Evolutionary conservation across 768 basidiomycete species (phyloP), one percentile per base, ranked within the genome.

Genomic region (Neoboletus brunneissimus): DNA sequence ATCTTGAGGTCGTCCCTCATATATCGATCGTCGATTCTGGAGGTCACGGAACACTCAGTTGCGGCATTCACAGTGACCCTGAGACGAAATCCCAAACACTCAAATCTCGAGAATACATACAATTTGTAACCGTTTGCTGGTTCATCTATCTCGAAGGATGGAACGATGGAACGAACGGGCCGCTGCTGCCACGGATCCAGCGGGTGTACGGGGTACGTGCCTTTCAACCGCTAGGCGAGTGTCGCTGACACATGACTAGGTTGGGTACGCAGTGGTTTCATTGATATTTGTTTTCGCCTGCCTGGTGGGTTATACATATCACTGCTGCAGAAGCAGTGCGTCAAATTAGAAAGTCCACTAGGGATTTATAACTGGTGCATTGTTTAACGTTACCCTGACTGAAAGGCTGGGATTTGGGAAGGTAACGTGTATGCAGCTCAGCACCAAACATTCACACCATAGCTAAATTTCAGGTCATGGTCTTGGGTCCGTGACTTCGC

Each of bases 101-200:
- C 12, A 65, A 56, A 25, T 49, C 37, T 45, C 59, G 59, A 37
- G 63, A 64, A 57, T 48, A 47, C 54, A 67, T 85, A 27, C 86
- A 88, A 57, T 81, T 86, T 55, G 61, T 71, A 18, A 67, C 84
- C 1, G 70, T 85, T 35, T 88, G 84, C 60, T 82, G 76, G 72
- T 72, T 76, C 12, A 50, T 87, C 46, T 85, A 86, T 56, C 70
- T 89, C 4, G 78, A 78, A 16, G 91, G 91, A 16, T 92, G 89
- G 89, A 89, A 87, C 63, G 90, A 91, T 67, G 86, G 84, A 13
- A 79, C 84, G 0, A 81, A 82, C 15, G 91, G 91, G 2, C 89
- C 91, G 1, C 70, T 94, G 20, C 70, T 93, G 5, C 90, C 88
- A 1, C 77, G 83, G 12, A 85, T 93, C 47, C 89, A 88, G 67